Evolutionary conservation across 2,329 filamentous ascomycete genomes (phyloP).

Genomic region (Remersonia thermophila): DNA sequence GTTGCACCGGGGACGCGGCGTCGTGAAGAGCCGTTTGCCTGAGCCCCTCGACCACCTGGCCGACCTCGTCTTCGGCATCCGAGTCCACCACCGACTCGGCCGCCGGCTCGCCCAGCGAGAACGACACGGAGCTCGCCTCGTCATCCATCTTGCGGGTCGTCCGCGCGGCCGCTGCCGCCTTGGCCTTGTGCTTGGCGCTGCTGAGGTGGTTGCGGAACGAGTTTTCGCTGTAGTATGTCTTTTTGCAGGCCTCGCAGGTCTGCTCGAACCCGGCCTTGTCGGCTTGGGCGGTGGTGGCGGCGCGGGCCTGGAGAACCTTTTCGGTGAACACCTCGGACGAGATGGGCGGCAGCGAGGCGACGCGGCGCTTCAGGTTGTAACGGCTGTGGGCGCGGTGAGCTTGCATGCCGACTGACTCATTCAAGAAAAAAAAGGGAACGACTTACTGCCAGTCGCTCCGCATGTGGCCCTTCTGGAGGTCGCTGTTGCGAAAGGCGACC

Average conservation of each 20-base stretch:
- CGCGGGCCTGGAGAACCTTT: conserved; percentile 86
- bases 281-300: conserved; percentile 69
- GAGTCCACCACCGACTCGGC: conserved; percentile 42
- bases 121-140: conserved; percentile 71
- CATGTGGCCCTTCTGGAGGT: conserved; percentile 92
- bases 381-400: conserved; percentile 40
- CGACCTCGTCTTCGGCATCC: conserved; percentile 63
- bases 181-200: conserved; percentile 77
- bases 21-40: conserved; percentile 46
- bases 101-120: conserved; percentile 76
- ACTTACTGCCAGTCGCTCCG: conserved; percentile 96
- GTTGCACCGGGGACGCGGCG: conserved; percentile 38
- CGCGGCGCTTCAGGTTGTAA: conserved; percentile 91
- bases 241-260: conserved; percentile 67
- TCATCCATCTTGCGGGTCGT: conserved; percentile 38
- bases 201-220: conserved; percentile 85
- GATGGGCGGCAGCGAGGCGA: conserved; percentile 81
- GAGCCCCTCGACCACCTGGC: conserved; percentile 63
- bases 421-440: background rate
- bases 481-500: conserved; percentile 87
- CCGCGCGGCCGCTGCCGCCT: conserved; percentile 38
- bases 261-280: conserved; percentile 84
- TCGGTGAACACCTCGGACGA: conserved; percentile 89
- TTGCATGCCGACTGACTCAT: background rate
- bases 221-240: conserved; percentile 94